These are phyloP conservation scores for Penicillium steckii DNA, from an alignment of 495 filamentous ascomycete species.

Conservation along the genomic window DNA sequence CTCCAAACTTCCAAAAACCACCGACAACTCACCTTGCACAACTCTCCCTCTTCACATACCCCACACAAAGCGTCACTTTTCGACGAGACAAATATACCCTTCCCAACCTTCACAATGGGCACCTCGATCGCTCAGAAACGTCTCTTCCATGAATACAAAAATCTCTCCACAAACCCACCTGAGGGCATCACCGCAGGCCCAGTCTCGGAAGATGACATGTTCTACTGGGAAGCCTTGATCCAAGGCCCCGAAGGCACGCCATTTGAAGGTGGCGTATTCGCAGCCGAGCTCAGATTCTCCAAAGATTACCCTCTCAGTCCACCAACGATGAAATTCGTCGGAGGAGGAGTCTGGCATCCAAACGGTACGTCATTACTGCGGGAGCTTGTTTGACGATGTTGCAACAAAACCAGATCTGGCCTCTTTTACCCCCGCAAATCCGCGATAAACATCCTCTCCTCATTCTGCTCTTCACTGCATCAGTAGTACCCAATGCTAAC, in stretches of 20 bases:
- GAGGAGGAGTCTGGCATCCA: constrained; percentile 88
- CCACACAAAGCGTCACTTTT: neutral
- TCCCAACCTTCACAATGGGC: constrained; percentile 18
- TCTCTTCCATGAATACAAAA: constrained; percentile 95
- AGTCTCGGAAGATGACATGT: constrained; percentile 90
- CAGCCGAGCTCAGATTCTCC: constrained; percentile 90
- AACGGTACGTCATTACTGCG: constrained; percentile 64
- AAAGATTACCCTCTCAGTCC: constrained; percentile 93
- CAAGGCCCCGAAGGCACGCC: constrained; percentile 94
- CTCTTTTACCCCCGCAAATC: no score
- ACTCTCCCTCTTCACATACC: neutral
- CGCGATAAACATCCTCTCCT: no score
- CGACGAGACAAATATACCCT: neutral
- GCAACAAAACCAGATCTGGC: neutral
- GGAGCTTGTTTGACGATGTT: neutral
- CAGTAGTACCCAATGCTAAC: neutral
- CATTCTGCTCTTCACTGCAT: neutral
- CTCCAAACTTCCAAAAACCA: constrained; percentile 1
- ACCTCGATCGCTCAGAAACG: constrained; percentile 75
- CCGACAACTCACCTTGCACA: constrained; percentile 4
- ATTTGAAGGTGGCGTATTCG: constrained; percentile 93
- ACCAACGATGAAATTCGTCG: constrained; percentile 90
- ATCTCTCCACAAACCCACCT: constrained; percentile 76
- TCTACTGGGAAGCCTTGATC: constrained; percentile 95
- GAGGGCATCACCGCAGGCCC: constrained; percentile 96